Percentiles rank a stretch among this genome's conserved stretches.
These are phyloP conservation scores for Thielaviopsis ethacetica DNA, from an alignment of 2,329 filamentous ascomycete genomes.

Conservation along the genomic window DNA sequence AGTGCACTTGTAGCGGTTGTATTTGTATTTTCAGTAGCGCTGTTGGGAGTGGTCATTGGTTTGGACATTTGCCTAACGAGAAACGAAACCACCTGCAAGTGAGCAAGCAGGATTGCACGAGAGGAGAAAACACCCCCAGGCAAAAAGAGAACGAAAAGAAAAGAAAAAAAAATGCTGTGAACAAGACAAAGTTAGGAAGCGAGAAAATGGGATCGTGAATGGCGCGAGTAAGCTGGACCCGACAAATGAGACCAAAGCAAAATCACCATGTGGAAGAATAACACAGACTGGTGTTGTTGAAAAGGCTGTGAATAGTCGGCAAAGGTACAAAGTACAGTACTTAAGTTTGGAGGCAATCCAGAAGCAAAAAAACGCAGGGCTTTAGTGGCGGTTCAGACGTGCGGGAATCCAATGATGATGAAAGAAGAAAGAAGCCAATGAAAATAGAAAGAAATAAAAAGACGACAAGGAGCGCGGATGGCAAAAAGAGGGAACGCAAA, in stretches of 20 bases:
- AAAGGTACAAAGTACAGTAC: too few relatives aligned
- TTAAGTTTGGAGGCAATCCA: too few relatives aligned
- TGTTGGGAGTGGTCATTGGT: neutral
- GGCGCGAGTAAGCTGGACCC: neutral
- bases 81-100: too few relatives aligned
- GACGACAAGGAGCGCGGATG: too few relatives aligned
- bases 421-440: too few relatives aligned
- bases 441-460: neutral
- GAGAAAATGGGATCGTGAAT: neutral
- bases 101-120: too few relatives aligned
- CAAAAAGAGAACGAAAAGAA: neutral
- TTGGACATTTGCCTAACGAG: neutral
- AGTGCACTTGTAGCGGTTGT: neutral
- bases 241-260: neutral
- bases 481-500: neutral
- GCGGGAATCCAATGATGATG: too few relatives aligned
- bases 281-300: neutral
- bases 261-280: neutral
- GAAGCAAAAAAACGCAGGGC: too few relatives aligned
- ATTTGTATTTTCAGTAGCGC: neutral
- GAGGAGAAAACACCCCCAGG: neutral
- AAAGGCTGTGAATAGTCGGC: too few relatives aligned
- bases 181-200: neutral
- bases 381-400: too few relatives aligned
- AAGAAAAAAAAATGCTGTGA: conserved; percentile 1